Evolutionary conservation across 352 stramenopile genomes (phyloP), one percentile per base, ranked within the genome.

Genomic region (Pythium diclinum): DNA sequence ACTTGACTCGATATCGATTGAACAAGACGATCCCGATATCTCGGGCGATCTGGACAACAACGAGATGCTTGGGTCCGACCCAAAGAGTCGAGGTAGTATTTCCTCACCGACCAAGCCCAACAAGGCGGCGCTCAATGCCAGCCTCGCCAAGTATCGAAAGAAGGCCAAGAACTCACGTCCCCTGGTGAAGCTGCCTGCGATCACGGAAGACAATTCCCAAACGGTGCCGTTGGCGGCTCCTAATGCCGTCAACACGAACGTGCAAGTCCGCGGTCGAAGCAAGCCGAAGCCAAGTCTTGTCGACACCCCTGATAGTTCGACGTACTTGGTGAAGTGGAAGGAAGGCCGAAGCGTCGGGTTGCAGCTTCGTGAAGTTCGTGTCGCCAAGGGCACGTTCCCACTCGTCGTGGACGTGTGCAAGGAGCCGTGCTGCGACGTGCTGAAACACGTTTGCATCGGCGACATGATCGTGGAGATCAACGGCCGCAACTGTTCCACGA

Each of bases 391-490:
- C 23, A 81, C 77, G n/a, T 95, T 85, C 60, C 87, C 87, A 19
- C 66, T 95, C 3, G 84, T 95, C 34, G 88, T 78, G 3, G 82
- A 92, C 32, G 83, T 95, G 33, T 95, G 87, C 62, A 87, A 92
- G 48, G 79, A 94, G 61, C 70, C 87, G 28, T 95, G 87, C 72
- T 95, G 87, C 61, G 87, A 94, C 59, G 53, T 78, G 53, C 68
- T 95, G 34, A 87, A 88, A 60, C 87, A 94, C 72, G 85, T 95
- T 63, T 91, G 82, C 61, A 71, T 94, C 16, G 87, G 87, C 14
- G 87, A 95, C 57, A 72, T 95, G 56, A 91, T 95, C 52, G 68
- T 95, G 32, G 87, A 95, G 70, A 94, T 95, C 59, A 95, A 95
- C 60, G 85, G 85, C n/a, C 83, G 83, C 63, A 92, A 95, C 57